Conservation (phyloP, 2,329 filamentous ascomycete species). For the Claviceps sp. region DNA sequence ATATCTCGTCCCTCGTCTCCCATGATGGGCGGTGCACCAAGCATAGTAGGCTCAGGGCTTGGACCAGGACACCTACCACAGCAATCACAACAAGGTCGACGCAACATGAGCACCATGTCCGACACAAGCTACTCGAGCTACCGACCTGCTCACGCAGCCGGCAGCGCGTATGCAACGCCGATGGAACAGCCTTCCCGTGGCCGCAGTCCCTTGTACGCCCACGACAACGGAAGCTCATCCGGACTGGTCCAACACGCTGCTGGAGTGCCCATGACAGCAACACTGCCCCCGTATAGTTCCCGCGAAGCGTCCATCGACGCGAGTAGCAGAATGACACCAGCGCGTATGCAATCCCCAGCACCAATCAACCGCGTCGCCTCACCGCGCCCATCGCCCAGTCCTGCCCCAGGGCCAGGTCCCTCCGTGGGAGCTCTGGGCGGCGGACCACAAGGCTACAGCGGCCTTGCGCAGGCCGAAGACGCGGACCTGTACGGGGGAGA, state of each 20-base stretch:
- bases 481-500: conserved; percentile 23
- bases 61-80: conserved; percentile 6
- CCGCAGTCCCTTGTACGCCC: conserved; percentile 35
- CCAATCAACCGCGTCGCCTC: background rate
- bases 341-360: conserved; percentile 8
- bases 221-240: conserved; percentile 38
- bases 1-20: conserved; percentile 40
- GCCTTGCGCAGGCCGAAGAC: conserved; percentile 40
- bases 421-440: conserved; percentile 40
- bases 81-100: conserved; percentile 10
- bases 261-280: conserved; percentile 29
- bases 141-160: conserved; percentile 10
- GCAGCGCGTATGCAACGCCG: conserved; percentile 1
- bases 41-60: conserved; percentile 17
- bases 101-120: conserved; percentile 8
- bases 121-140: conserved; percentile 15
- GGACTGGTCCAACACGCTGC: conserved; percentile 41
- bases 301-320: conserved; percentile 13
- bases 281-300: conserved; percentile 13
- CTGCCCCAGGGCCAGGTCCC: conserved; percentile 21
- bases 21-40: conserved; percentile 13
- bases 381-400: background rate
- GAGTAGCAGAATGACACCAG: conserved; percentile 13
- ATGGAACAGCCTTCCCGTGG: conserved; percentile 17
- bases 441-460: conserved; percentile 46